Conservation (phyloP, 345 rosid genomes). For the Passiflora organensis region DNA sequence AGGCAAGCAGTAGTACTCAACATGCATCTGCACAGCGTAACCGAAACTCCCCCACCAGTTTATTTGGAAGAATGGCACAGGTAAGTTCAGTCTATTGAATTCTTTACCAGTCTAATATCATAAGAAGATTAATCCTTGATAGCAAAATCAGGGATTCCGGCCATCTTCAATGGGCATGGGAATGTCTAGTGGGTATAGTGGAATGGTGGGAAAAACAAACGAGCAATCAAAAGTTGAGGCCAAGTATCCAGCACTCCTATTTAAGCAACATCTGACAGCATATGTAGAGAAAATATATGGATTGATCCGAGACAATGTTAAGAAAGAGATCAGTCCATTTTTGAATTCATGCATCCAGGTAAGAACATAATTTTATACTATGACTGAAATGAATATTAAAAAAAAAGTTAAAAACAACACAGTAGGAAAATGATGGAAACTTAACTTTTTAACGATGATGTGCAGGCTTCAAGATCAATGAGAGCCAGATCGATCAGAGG, state of each 20-base stretch:
- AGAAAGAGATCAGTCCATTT: slow-evolving; percentile 58
- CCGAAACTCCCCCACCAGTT: slow-evolving; percentile 33
- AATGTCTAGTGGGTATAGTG: slow-evolving; percentile 52
- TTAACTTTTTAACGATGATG: background rate
- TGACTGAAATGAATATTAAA: no score
- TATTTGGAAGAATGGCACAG: slow-evolving; percentile 45
- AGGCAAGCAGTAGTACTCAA: slow-evolving; percentile 43
- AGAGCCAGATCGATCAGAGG: slow-evolving; percentile 42
- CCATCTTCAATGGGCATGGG: slow-evolving; percentile 43
- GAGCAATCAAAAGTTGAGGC: slow-evolving; percentile 55
- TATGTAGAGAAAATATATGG: slow-evolving; percentile 66
- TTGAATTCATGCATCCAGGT: slow-evolving; percentile 61
- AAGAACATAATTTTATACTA: background rate
- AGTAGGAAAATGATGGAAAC: no score
- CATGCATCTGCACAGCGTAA: slow-evolving; percentile 35
- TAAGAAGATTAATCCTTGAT: no score
- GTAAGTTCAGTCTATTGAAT: slow-evolving; percentile 45
- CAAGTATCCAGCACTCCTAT: slow-evolving; percentile 64
- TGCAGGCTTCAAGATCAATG: slow-evolving; percentile 49
- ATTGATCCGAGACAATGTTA: slow-evolving; percentile 53
- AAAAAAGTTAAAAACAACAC: no score
- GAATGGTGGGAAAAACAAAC: slow-evolving; percentile 43
- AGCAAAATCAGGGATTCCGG: slow-evolving; percentile 43
- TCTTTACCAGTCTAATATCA: no score
- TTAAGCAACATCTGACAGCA: slow-evolving; percentile 72